Base-by-base conservation (phyloP, 805 yeast species). In the Saitoella complicata region DNA sequence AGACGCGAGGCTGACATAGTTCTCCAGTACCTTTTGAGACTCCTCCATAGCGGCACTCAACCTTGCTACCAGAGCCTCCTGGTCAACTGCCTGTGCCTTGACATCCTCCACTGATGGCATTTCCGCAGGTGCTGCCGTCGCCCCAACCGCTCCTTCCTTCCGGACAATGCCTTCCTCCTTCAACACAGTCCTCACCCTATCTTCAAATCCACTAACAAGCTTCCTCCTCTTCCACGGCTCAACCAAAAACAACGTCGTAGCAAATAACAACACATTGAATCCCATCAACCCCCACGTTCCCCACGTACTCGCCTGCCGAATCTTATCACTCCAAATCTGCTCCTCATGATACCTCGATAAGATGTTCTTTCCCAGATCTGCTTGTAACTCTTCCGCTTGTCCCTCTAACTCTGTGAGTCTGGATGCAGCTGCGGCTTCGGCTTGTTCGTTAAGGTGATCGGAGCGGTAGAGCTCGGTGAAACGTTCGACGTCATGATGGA, bases 321-420 rank as follows among this genome's bases (percentile, higher is more conserved):
- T 91, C 61, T 87, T 87, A 62, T 91, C 98, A 1, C 95, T 84
- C 97, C 98, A 91, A 6, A 91, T 76, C 61, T 91, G 97, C 56
- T 91, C 99, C 59, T 91, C 97, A 50, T 88, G 95, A 55, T 91
- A 91, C 53, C 97, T 67, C 1, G 86, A 77, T 55, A 88, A 67
- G 11, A 91, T 91, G 47, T 83, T 78, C 46, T 77, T 77, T 11
- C 85, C 78, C 40, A 86, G 63, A 46, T 70, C 73, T 45, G 75
- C 70, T 52, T 81, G 88, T 12, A 78, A 60, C 7, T 76, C 76
- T 45, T 86, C 95, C 38, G 79, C 81, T 40, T 61, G 58, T 2
- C 55, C 58, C 52, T 87, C 96, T 1, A 75, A 67, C 30, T 64
- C 60, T 21, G 68, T 69, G 37, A 87, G 65, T 7, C 57, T 53